A percentile compares a stretch with the other conserved stretches of the same genome.
Conservation (phyloP, 129 eudicot genomes). For the Lonicera japonica region DNA sequence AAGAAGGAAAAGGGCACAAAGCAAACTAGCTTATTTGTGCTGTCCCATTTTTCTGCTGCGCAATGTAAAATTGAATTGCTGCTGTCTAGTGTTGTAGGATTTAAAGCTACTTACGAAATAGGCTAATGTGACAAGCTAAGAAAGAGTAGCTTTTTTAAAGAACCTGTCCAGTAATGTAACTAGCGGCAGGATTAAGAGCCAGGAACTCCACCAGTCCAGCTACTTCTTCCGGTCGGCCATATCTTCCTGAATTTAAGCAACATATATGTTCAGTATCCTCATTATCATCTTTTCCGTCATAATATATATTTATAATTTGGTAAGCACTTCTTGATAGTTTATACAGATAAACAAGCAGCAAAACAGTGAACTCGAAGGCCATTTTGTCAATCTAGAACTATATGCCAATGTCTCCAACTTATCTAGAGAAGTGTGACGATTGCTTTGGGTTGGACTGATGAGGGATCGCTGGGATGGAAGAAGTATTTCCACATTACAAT, state of each 20-base stretch:
- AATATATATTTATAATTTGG: neutral
- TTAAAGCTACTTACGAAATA: neutral
- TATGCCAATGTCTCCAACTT: too few relatives aligned
- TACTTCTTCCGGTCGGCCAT: slow-evolving; percentile 87
- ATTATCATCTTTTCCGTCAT: neutral
- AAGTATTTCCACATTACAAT: too few relatives aligned
- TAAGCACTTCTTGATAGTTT: neutral
- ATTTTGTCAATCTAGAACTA: neutral
- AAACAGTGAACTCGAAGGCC: neutral
- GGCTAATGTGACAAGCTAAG: neutral
- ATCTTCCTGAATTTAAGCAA: slow-evolving; percentile 47
- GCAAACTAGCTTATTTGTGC: neutral
- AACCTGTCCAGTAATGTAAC: slow-evolving; percentile 98
- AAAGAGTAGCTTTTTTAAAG: slow-evolving; percentile 6
- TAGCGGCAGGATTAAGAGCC: slow-evolving; percentile 91
- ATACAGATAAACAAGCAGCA: neutral
- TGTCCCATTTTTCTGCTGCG: neutral
- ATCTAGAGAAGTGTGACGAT: too few relatives aligned
- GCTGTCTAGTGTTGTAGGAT: too few relatives aligned
- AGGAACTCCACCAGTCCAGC: slow-evolving; percentile 93
- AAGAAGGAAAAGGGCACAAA: neutral
- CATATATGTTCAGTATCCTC: neutral
- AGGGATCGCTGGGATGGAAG: too few relatives aligned
- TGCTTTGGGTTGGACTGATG: too few relatives aligned
- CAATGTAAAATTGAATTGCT: neutral